Conservation (phyloP, 116 monocot genomes). For the Papilionanthe hybrid region DNA sequence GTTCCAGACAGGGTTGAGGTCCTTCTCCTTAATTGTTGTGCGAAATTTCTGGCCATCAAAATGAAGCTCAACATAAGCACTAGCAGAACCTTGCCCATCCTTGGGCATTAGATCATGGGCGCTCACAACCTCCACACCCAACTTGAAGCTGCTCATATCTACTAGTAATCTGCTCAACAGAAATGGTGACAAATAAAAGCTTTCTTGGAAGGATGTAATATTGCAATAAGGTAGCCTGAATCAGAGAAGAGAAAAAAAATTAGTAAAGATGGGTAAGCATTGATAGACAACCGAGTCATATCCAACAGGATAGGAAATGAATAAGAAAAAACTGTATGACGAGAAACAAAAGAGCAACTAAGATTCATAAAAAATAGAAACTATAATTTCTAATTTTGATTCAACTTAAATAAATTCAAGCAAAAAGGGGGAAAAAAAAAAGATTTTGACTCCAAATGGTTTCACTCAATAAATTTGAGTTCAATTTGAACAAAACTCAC, state of each 20-base stretch:
- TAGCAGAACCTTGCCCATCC: constrained; percentile 61
- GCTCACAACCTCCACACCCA: constrained; percentile 66
- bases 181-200: constrained; percentile 2
- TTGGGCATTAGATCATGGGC: constrained; percentile 66
- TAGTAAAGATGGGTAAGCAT: background rate
- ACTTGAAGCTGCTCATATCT: constrained; percentile 59
- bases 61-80: constrained; percentile 57
- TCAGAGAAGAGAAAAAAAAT: background rate
- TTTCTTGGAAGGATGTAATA: background rate
- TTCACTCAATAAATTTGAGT: background rate
- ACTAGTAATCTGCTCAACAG: constrained; percentile 3
- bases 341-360: background rate
- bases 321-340: background rate
- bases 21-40: constrained; percentile 60
- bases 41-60: constrained; percentile 69
- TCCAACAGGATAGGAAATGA: background rate
- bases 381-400: background rate
- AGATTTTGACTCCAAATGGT: too few relatives aligned
- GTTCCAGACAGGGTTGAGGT: constrained; percentile 78
- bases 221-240: constrained; percentile 3
- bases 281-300: background rate
- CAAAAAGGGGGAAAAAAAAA: too few relatives aligned
- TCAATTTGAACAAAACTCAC: background rate
- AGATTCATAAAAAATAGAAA: background rate
- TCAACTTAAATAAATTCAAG: too few relatives aligned